Conservation (phyloP, 192 early-diverging fungal genomes). For the Rhizophagus clarus region DNA sequence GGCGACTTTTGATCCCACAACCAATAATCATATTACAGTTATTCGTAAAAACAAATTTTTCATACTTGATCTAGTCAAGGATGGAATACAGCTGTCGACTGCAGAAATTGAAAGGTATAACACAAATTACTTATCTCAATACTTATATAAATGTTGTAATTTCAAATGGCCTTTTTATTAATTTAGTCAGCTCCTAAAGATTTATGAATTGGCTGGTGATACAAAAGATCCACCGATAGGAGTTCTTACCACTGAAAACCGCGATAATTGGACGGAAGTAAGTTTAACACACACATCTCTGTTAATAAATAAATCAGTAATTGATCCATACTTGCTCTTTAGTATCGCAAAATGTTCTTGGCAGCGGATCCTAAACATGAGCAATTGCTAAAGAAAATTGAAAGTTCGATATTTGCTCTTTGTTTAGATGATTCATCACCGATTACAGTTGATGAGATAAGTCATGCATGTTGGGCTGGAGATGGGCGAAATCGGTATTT, state of each 20-base stretch:
- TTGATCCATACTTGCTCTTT: constrained; percentile 4
- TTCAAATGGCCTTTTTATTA: not conserved
- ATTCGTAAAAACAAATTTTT: constrained; percentile 93
- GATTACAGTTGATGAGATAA: constrained; percentile 85
- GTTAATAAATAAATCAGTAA: not conserved
- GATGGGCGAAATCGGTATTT: constrained; percentile 89
- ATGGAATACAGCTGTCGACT: constrained; percentile 80
- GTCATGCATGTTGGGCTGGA: constrained; percentile 92
- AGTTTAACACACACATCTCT: not conserved
- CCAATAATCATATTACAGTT: constrained; percentile 84
- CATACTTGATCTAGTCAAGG: constrained; percentile 68
- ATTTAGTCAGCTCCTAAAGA: constrained; percentile 62
- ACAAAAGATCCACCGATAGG: constrained; percentile 77
- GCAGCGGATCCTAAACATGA: constrained; percentile 71
- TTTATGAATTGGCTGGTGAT: constrained; percentile 70
- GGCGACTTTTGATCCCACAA: constrained; percentile 65
- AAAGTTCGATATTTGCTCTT: constrained; percentile 84
- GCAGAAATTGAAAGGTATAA: constrained; percentile 74
- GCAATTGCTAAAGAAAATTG: constrained; percentile 76
- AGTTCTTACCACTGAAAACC: constrained; percentile 88
- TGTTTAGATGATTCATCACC: constrained; percentile 89
- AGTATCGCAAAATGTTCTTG: constrained; percentile 66
- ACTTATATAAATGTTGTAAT: not conserved
- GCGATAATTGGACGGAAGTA: constrained; percentile 90
- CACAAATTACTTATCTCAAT: not conserved